phyloP scores from a whole-genome alignment of 768 basidiomycete species.

The Scleroderma citrinum region DNA sequence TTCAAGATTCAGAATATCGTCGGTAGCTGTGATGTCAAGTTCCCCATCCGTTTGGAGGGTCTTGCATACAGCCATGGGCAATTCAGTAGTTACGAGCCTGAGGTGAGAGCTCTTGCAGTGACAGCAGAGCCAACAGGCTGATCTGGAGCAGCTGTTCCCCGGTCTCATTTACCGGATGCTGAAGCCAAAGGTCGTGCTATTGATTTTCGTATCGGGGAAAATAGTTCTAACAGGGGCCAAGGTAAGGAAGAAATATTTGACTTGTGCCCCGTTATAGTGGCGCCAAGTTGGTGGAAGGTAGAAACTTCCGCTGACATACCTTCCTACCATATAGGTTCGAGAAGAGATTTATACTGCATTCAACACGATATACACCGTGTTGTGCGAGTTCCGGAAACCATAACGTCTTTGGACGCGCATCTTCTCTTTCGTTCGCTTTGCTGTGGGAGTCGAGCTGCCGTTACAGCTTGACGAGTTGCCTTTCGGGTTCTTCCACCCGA shows the following conservation, averaged over 20 bases:
- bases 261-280: conserved; percentile 28
- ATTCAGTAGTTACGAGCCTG: conserved; percentile 96
- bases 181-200: conserved; percentile 96
- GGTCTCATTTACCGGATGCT: conserved; percentile 99
- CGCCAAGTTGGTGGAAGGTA: conserved; percentile 43
- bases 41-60: conserved; percentile 96
- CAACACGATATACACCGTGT: conserved; percentile 98
- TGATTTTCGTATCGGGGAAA: conserved; percentile 99
- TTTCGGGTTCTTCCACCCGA: too few relatives aligned
- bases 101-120: conserved; percentile 50
- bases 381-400: conserved; percentile 92
- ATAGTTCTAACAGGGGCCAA: conserved; percentile 99
- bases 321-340: conserved; percentile 65
- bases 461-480: too few relatives aligned
- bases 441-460: too few relatives aligned
- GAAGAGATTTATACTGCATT: conserved; percentile 99
- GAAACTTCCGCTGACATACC: conserved; percentile 43
- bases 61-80: conserved; percentile 96
- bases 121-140: neutral
- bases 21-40: conserved; percentile 96
- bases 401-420: conserved; percentile 26
- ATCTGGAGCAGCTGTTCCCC: conserved; percentile 74
- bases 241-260: conserved; percentile 43
- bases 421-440: neutral
- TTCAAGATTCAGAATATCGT: conserved; percentile 99